Evolutionary conservation across 306 rosid species (phyloP).

Genomic region (Crotalaria pallida): DNA sequence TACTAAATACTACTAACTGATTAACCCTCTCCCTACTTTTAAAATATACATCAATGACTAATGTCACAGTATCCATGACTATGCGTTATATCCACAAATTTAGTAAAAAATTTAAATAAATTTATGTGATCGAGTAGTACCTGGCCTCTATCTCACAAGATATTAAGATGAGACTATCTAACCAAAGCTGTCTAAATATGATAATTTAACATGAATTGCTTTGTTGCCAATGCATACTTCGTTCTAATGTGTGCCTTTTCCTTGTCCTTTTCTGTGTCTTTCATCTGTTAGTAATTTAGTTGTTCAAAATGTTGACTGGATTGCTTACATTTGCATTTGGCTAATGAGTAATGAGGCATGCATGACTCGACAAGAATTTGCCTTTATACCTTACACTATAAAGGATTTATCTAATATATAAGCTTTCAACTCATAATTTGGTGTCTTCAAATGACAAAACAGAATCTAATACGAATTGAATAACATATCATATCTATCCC

Average conservation of each 20-base stretch:
- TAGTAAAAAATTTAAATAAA: too few relatives aligned
- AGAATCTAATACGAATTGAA: not conserved
- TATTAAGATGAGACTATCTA: not conserved
- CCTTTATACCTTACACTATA: too few relatives aligned
- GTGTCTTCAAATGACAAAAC: not conserved
- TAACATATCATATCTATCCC: not conserved
- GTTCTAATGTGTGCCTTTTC: too few relatives aligned
- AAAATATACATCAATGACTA: not conserved
- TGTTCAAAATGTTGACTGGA: not conserved
- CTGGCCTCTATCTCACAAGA: not conserved
- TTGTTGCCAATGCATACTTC: not conserved
- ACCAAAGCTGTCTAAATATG: not conserved
- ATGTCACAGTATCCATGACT: not conserved
- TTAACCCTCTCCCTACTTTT: not conserved
- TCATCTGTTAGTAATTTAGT: not conserved
- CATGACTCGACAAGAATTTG: too few relatives aligned
- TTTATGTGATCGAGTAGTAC: not conserved
- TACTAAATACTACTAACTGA: not conserved
- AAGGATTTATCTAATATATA: too few relatives aligned
- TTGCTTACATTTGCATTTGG: not conserved
- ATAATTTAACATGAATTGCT: not conserved
- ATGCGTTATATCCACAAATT: not conserved
- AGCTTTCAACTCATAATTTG: not conserved
- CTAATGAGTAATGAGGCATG: too few relatives aligned
- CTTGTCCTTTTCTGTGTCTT: not conserved